These are phyloP conservation scores for Lyophyllum shimeji DNA, from an alignment of 768 basidiomycete genomes.

Conservation along the genomic window DNA sequence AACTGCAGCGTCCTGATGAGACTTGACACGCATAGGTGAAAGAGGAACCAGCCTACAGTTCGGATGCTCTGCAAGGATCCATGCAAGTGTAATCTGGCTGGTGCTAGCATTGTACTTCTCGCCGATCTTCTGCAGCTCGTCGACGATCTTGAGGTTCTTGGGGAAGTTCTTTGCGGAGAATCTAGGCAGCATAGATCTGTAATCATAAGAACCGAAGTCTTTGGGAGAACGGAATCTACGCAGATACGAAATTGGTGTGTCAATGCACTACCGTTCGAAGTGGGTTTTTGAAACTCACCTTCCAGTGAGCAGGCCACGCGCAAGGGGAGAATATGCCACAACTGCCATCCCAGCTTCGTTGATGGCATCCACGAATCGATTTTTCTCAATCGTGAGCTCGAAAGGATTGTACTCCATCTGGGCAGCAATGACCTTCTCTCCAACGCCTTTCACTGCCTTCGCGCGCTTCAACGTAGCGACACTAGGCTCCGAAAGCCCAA, in stretches of 20 bases:
- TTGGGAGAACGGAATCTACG: conserved; percentile 28
- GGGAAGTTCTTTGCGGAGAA: conserved; percentile 42
- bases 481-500: conserved; percentile 17
- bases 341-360: conserved; percentile 43
- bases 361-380: conserved; percentile 35
- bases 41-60: conserved; percentile 8
- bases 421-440: conserved; percentile 28
- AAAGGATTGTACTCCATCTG: conserved; percentile 46
- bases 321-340: conserved; percentile 49
- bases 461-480: conserved; percentile 43
- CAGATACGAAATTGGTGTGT: conserved; percentile 14
- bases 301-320: conserved; percentile 50
- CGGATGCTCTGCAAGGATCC: conserved; percentile 34
- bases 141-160: conserved; percentile 33
- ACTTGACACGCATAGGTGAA: background rate
- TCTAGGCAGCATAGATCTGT: conserved; percentile 32
- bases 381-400: conserved; percentile 41
- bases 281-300: conserved; percentile 25
- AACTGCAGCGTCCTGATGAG: conserved; percentile 8
- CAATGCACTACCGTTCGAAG: background rate
- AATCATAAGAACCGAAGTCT: conserved; percentile 39
- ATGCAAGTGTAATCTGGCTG: conserved; percentile 44
- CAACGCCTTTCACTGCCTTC: conserved; percentile 41
- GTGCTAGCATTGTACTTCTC: conserved; percentile 34
- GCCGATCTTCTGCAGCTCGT: conserved; percentile 32